A percentile compares a stretch with the other conserved stretches of the same genome.
phyloP scores from a whole-genome alignment of 2,329 filamentous ascomycete genomes.

The Cyphellophora attinorum region DNA sequence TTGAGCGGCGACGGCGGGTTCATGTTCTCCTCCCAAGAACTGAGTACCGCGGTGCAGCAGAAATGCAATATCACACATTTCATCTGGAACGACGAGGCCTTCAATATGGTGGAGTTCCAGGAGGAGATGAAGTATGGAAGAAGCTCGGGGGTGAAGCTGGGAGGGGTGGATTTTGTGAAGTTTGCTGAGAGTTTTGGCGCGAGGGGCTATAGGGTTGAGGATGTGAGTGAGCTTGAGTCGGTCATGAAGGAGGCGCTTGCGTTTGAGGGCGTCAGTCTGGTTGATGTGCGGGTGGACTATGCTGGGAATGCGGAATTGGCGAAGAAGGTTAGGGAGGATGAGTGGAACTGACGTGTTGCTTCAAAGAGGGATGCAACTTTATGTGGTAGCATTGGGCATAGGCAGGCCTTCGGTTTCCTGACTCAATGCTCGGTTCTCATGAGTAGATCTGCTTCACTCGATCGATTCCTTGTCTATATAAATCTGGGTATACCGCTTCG shows the following conservation, averaged over 20 bases:
- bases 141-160: conserved; percentile 32
- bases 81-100: conserved; percentile 41
- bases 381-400: too few species aligned
- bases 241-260: conserved; percentile 36
- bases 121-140: conserved; percentile 42
- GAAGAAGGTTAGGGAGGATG: conserved; percentile 25
- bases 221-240: conserved; percentile 29
- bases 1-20: conserved; percentile 40
- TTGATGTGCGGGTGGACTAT: conserved; percentile 40
- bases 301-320: conserved; percentile 32
- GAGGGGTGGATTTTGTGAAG: conserved; percentile 39
- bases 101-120: conserved; percentile 45
- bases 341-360: too few species aligned
- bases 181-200: conserved; percentile 39
- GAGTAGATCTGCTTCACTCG: too few species aligned
- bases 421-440: too few species aligned
- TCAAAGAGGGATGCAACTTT: too few species aligned
- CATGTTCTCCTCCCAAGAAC: conserved; percentile 39
- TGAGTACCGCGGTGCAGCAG: conserved; percentile 37
- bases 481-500: too few species aligned
- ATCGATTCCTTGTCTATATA: too few species aligned
- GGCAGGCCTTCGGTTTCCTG: too few species aligned
- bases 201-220: conserved; percentile 32
- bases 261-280: conserved; percentile 33
- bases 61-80: conserved; percentile 42